Evolutionary conservation across 2,329 filamentous ascomycete species (phyloP).

Genomic region (Dactylonectria estremocensis): DNA sequence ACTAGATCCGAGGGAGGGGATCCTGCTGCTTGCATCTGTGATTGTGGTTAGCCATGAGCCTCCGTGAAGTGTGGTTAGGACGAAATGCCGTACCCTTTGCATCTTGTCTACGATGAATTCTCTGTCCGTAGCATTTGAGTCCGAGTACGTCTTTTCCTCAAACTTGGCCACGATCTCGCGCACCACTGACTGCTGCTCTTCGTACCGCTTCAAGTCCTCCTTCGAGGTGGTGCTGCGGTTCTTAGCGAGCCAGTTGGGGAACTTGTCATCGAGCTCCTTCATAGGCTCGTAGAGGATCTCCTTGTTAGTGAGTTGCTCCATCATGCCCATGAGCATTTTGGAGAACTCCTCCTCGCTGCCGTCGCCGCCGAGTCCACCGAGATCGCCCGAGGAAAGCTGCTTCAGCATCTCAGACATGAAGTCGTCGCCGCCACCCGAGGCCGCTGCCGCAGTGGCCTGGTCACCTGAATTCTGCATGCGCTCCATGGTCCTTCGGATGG

Average conservation of each 20-base stretch:
- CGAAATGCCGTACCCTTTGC: conserved; percentile 82
- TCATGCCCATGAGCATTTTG: conserved; percentile 97
- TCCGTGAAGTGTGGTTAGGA: background rate
- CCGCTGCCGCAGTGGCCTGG: conserved; percentile 84
- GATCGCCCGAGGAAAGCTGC: conserved; percentile 77
- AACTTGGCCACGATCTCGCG: conserved; percentile 91
- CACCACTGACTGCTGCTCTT: conserved; percentile 85
- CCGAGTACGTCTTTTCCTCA: conserved; percentile 84
- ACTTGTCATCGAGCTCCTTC: conserved; percentile 96
- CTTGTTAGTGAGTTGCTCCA: conserved; percentile 98
- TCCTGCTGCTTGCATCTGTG: conserved; percentile 95
- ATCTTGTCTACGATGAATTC: conserved; percentile 97
- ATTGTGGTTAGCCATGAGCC: conserved; percentile 16
- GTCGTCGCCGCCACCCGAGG: conserved; percentile 79
- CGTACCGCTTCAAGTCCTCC: conserved; percentile 85
- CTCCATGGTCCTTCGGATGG: conserved; percentile 94
- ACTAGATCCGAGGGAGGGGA: conserved; percentile 93
- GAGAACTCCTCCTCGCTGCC: conserved; percentile 86
- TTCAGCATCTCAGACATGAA: conserved; percentile 94
- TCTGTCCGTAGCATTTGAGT: conserved; percentile 84
- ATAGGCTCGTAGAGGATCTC: conserved; percentile 99
- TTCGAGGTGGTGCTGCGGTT: conserved; percentile 76
- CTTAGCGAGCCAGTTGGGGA: conserved; percentile 88
- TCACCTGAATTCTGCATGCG: conserved; percentile 93
- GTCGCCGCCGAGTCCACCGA: conserved; percentile 68